Percentiles rank a stretch among this genome's conserved stretches.
Evolutionary conservation across 306 rosid genomes (phyloP).

Genomic region (Vicia villosa): DNA sequence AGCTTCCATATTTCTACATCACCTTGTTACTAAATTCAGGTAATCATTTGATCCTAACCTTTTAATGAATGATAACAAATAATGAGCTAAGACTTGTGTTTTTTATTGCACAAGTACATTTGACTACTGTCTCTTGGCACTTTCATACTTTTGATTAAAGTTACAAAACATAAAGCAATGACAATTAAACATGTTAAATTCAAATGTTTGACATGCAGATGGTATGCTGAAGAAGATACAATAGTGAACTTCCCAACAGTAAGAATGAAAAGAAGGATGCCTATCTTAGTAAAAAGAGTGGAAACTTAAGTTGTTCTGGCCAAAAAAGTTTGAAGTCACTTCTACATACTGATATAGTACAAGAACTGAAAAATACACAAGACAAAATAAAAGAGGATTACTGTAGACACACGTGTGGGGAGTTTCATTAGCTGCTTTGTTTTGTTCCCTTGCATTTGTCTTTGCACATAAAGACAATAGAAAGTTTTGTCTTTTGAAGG

Average conservation of each 20-base stretch:
- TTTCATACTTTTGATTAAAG: neutral
- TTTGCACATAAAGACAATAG: conserved; percentile 29
- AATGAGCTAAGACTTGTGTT: neutral
- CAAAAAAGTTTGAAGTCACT: conserved; percentile 27
- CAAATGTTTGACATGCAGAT: conserved; percentile 44
- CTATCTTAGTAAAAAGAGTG: conserved; percentile 42
- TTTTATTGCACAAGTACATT: neutral
- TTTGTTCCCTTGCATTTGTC: conserved; percentile 39
- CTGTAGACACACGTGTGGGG: conserved; percentile 50
- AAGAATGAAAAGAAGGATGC: conserved; percentile 58
- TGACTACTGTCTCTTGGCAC: neutral
- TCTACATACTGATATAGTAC: conserved; percentile 15
- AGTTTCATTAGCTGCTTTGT: conserved; percentile 26
- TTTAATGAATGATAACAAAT: conserved; percentile 9
- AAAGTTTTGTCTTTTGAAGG: conserved; percentile 40
- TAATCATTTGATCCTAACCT: conserved; percentile 32
- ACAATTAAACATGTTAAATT: neutral
- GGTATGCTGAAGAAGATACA: conserved; percentile 52
- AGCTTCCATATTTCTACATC: conserved; percentile 85
- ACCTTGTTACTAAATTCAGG: conserved; percentile 90
- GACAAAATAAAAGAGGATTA: conserved; percentile 24
- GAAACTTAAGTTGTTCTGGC: conserved; percentile 36
- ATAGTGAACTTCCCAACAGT: conserved; percentile 59
- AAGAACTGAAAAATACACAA: conserved; percentile 22
- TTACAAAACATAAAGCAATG: neutral